Conservation (phyloP, 768 basidiomycete genomes). For the Collybiopsis luxurians region DNA sequence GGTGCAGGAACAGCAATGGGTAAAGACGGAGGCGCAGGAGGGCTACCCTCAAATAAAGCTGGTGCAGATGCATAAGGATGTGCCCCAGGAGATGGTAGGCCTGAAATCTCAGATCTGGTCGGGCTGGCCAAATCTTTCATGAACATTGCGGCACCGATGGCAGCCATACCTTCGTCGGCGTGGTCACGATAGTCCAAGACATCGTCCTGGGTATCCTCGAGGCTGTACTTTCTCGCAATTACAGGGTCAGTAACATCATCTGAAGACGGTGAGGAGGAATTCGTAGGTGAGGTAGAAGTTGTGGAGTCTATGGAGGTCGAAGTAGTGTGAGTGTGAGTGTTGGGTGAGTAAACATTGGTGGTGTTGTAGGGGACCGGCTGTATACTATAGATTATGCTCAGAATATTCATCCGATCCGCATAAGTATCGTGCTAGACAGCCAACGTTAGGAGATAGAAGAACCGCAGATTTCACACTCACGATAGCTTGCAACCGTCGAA, state of each 20-base stretch:
- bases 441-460: conserved; percentile 2
- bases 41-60: conserved; percentile 30
- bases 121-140: conserved; percentile 33
- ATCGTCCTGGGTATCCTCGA: conserved; percentile 36
- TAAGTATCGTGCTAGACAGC: conserved; percentile 83
- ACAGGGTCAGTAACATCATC: conserved; percentile 40
- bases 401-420: conserved; percentile 90
- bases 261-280: conserved; percentile 49
- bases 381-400: conserved; percentile 87
- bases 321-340: conserved; percentile 34
- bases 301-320: conserved; percentile 44
- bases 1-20: conserved; percentile 13
- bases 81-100: conserved; percentile 15
- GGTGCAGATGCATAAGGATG: conserved; percentile 52
- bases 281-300: conserved; percentile 45
- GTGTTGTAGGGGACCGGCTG: conserved; percentile 63
- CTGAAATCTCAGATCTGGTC: conserved; percentile 17
- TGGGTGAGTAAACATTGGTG: conserved; percentile 25
- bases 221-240: conserved; percentile 23
- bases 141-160: conserved; percentile 48
- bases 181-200: conserved; percentile 22
- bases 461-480: conserved; percentile 44
- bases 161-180: conserved; percentile 32
- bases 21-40: conserved; percentile 16
- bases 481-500: conserved; percentile 80